A percentile compares a stretch with the other conserved stretches of the same genome.
These are phyloP conservation scores for Colletotrichum scovillei DNA, from an alignment of 2,329 filamentous ascomycete species.

Conservation along the genomic window DNA sequence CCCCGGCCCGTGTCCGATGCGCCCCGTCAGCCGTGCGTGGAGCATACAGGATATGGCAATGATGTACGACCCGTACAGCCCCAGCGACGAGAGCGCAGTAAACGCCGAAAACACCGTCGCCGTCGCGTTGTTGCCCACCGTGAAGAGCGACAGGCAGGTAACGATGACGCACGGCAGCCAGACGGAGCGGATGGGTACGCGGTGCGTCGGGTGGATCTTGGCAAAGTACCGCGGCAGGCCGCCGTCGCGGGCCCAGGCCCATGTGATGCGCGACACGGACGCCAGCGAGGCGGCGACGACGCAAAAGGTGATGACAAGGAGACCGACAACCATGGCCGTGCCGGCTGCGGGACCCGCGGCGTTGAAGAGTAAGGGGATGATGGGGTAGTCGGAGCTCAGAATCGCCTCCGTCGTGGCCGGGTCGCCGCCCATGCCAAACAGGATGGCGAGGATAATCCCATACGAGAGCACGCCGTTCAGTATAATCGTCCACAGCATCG, in stretches of 20 bases:
- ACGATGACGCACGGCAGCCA: slow-evolving; percentile 32
- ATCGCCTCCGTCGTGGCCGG: slow-evolving; percentile 17
- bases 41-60: slow-evolving; percentile 34
- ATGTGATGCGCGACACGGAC: slow-evolving; percentile 38
- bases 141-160: slow-evolving; percentile 26
- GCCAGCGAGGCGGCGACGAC: slow-evolving; percentile 49
- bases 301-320: slow-evolving; percentile 34
- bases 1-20: slow-evolving; percentile 20
- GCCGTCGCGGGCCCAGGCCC: slow-evolving; percentile 31
- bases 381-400: slow-evolving; percentile 26
- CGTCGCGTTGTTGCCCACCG: slow-evolving; percentile 29
- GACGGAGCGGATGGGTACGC: slow-evolving; percentile 26
- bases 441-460: slow-evolving; percentile 26
- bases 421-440: slow-evolving; percentile 30
- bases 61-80: slow-evolving; percentile 33
- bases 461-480: slow-evolving; percentile 51
- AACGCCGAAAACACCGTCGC: slow-evolving; percentile 34
- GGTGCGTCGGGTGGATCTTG: slow-evolving; percentile 26
- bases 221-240: slow-evolving; percentile 31
- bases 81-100: slow-evolving; percentile 27
- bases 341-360: slow-evolving; percentile 18
- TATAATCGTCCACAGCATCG: slow-evolving; percentile 36
- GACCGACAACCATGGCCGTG: slow-evolving; percentile 29
- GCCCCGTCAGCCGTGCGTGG: slow-evolving; percentile 24
- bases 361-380: slow-evolving; percentile 30